Evolutionary conservation across 176 grass and related monocot genomes (phyloP), one percentile per base, ranked within the genome.

Genomic region (Neostapfia colusana): DNA sequence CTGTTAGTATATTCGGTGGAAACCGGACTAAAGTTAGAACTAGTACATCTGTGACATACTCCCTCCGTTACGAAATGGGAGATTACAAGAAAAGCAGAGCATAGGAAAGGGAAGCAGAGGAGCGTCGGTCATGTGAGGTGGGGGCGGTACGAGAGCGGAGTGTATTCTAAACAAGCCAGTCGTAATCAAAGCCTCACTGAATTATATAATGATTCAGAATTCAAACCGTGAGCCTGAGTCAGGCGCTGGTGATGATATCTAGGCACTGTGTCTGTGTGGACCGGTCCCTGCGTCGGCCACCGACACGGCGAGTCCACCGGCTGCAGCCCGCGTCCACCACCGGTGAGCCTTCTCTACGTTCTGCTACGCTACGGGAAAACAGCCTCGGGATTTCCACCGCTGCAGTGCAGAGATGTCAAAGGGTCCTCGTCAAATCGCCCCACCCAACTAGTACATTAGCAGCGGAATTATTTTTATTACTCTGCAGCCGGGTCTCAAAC

Each of bases 241-340:
- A 31, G 31, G 31, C 31, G 31, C 31, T 31, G 31, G 31, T 31
- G 31, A 31, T 31, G 31, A 31, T 31, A 31, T 3, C 31, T 31
- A 31, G 31, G 31, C 31, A 31, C 31, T 1, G 31, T 31, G 31
- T 31, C n/a, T n/a, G n/a, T n/a, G n/a, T n/a, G n/a, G n/a, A 31
- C 31, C 31, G 31, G 31, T 31, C 31, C 31, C 31, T 31, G 31
- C 86, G 86, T 88, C 86, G 86, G 86, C 57, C 76, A 84, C 86
- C 86, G 86, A 88, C 86, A 76, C 76, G 75, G 81, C 56, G 76
- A 80, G 64, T 63, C 44, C 76, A 84, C 81, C 81, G 81, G 37
- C 45, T 31, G 31, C 31, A 31, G 31, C 31, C 31, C 3, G 31
- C 31, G 31, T 31, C 31, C 31, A 10, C 61, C 74, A 20, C 51